phyloP scores from a whole-genome alignment of 805 yeast species.

The Priceomyces melissophilus region DNA sequence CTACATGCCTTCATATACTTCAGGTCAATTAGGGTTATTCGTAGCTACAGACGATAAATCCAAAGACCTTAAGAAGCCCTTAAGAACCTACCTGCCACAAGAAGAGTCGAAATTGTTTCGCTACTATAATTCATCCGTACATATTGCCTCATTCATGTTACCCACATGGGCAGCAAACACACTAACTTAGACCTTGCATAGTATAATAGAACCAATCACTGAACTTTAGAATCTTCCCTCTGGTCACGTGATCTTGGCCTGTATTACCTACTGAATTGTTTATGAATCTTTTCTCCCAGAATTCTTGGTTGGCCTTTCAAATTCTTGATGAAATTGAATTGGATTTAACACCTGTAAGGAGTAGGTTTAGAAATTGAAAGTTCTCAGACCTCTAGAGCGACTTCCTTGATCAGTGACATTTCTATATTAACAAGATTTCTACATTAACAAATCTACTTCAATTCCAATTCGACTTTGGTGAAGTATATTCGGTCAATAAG shows the following conservation, averaged over 20 bases:
- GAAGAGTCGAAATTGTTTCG: constrained; percentile 49
- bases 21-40: constrained; percentile 81
- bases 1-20: constrained; percentile 83
- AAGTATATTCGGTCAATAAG: too few species aligned
- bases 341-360: too few species aligned
- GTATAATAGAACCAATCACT: too few species aligned
- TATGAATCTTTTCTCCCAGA: too few species aligned
- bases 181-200: background rate
- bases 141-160: constrained; percentile 67
- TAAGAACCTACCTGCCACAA: constrained; percentile 41
- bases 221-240: background rate
- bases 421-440: too few species aligned
- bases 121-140: constrained; percentile 67
- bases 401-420: too few species aligned
- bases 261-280: background rate
- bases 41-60: constrained; percentile 59
- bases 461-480: too few species aligned
- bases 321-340: too few species aligned
- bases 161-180: constrained; percentile 67
- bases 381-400: too few species aligned
- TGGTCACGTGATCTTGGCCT: background rate
- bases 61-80: constrained; percentile 48
- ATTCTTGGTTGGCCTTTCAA: too few species aligned
- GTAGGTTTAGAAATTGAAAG: too few species aligned
- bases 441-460: too few species aligned